Evolutionary conservation across 2,329 filamentous ascomycete species (phyloP).

Genomic region (Fusarium odoratissimum): DNA sequence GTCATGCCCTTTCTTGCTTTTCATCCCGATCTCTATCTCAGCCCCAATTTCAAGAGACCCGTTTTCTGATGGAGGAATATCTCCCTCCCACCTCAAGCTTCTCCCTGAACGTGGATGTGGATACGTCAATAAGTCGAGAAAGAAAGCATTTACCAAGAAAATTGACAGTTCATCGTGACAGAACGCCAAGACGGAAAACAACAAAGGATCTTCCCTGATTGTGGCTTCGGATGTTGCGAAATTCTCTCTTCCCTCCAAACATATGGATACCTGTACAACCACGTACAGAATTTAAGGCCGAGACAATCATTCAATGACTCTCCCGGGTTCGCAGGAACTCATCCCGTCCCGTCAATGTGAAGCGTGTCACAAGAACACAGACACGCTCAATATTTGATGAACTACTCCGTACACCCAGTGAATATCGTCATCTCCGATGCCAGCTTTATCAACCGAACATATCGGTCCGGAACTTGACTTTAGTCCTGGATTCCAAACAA

Average conservation of each 20-base stretch:
- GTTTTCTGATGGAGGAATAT: not conserved
- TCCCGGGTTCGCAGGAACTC: not conserved
- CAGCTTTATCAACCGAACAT: constrained; percentile 6
- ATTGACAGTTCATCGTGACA: not conserved
- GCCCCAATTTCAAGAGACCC: constrained; percentile 1
- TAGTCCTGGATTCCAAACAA: not conserved
- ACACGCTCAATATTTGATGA: not conserved
- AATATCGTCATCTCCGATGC: constrained; percentile 6
- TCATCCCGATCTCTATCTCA: not conserved
- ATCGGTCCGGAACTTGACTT: constrained; percentile 5
- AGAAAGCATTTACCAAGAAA: not conserved
- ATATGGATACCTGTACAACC: not conserved
- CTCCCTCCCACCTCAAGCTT: constrained; percentile 9
- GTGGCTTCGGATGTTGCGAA: not conserved
- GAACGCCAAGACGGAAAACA: constrained; percentile 3
- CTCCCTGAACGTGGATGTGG: constrained; percentile 3
- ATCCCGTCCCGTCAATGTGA: not conserved
- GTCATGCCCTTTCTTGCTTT: not conserved
- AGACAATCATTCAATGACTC: not conserved
- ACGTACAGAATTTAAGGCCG: not conserved
- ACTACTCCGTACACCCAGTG: not conserved
- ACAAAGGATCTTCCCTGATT: not conserved
- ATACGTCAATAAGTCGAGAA: constrained; percentile 4
- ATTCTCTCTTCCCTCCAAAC: not conserved
- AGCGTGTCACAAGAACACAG: constrained; percentile 1